Evolutionary conservation across 1,139 yeast species (phyloP), one percentile per base, ranked within the genome.

Genomic region (Geotrichum fermentans): DNA sequence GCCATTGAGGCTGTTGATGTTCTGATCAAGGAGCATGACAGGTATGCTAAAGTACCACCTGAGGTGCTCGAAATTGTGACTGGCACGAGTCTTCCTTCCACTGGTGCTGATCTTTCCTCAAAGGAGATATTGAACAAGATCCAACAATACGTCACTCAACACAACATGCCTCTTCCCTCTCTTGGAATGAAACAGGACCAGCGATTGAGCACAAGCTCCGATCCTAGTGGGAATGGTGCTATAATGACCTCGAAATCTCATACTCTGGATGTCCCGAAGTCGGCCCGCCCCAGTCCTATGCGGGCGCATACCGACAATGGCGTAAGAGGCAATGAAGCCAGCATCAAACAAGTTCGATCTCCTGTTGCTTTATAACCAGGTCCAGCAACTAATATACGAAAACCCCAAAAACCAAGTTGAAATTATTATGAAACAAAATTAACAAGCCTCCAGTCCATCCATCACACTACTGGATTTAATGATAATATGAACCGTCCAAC

Each of bases 1-100:
- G 95, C 95, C 5, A 39, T 48, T 11, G 97, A 90, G 64, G 94
- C 90, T 32, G 84, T 92, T 33, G 86, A 88, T 64, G 81, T 82
- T 57, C 72, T 94, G 66, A 89, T 94, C 56, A 88, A 87, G 54
- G 76, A 82, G 53, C 92, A 87, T 63, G 92, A 86, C 58, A 87
- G 85, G 51, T 77, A 92, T 56, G 78, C 90, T 44, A 74, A 81
- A 46, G 83, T 90, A 33, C 97, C 98, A 74, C 50, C 62, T 70
- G 65, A 64, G 11, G 58, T 75, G 7, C 56, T 70, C 50, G 59
- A 63, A 10, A 65, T 70, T 33, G 24, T 47, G 13, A 8, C 13
- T 2, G 26, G 34, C 2, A 33, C 35, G 13, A 34, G 24, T 17
- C 26, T 37, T 2, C 36, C 18, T 6, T 18, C 16, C n/a, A 14